phyloP scores from a whole-genome alignment of 345 rosid genomes.

The Melaleuca alternifolia region DNA sequence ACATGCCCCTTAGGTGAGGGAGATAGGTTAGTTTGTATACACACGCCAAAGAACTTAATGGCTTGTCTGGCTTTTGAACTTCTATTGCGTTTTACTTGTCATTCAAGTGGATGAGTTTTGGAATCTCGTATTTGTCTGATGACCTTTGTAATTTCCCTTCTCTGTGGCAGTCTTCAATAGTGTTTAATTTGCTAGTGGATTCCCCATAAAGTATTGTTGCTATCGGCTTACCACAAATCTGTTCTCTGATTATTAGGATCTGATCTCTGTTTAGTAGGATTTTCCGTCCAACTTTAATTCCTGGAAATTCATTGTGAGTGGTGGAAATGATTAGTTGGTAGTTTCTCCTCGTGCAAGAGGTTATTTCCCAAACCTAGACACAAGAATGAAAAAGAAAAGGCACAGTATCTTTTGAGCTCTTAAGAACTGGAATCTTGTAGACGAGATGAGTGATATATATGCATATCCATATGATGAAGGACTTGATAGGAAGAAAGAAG shows the following conservation, averaged over 20 bases:
- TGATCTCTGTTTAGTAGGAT: no score
- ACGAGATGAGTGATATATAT: neutral
- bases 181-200: neutral
- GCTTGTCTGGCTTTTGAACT: neutral
- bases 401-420: neutral
- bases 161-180: neutral
- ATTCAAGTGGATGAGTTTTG: neutral
- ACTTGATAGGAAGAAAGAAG: neutral
- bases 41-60: neutral
- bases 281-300: no score
- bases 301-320: no score
- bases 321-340: no score
- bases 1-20: neutral
- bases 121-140: neutral
- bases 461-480: neutral
- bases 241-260: neutral
- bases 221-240: neutral
- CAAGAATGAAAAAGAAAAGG: neutral
- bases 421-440: neutral
- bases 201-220: neutral
- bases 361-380: neutral
- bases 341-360: neutral
- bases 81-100: neutral
- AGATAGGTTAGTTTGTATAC: neutral
- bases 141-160: neutral